phyloP scores from a whole-genome alignment of 2,329 filamentous ascomycete species.

The Colletotrichum tabaci region DNA sequence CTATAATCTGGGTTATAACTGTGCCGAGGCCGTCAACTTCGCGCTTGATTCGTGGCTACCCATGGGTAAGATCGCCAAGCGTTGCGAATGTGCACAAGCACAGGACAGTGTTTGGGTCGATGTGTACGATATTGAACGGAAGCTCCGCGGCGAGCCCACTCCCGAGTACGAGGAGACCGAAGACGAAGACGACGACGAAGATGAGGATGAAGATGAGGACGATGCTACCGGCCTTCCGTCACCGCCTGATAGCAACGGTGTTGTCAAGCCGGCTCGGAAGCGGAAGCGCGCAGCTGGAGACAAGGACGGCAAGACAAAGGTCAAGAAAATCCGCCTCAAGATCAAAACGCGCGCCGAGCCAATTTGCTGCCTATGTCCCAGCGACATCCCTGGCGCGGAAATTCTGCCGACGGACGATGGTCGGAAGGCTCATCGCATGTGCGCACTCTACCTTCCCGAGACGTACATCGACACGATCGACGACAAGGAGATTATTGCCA shows the following conservation, averaged over 20 bases:
- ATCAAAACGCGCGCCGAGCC: conserved; percentile 80
- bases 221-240: conserved; percentile 80
- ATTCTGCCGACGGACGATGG: conserved; percentile 92
- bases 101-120: conserved; percentile 99
- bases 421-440: conserved; percentile 88
- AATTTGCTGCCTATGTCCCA: conserved; percentile 93
- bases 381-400: conserved; percentile 85
- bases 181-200: conserved; percentile 77
- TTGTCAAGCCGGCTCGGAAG: conserved; percentile 66
- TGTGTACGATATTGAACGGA: conserved; percentile 95
- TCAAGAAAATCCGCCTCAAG: conserved; percentile 84
- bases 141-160: conserved; percentile 89
- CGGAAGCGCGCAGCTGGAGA: conserved; percentile 70
- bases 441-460: conserved; percentile 92
- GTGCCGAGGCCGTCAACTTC: conserved; percentile 98
- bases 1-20: conserved; percentile 98
- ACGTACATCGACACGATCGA: conserved; percentile 85
- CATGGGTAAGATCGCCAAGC: conserved; percentile 95
- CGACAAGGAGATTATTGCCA: conserved; percentile 81
- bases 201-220: conserved; percentile 75
- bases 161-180: conserved; percentile 86
- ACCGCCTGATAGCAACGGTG: conserved; percentile 67
- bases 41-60: conserved; percentile 95
- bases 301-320: conserved; percentile 67
- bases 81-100: conserved; percentile 94